phyloP scores from a whole-genome alignment of 257 asterid species.

The Rhazya stricta region DNA sequence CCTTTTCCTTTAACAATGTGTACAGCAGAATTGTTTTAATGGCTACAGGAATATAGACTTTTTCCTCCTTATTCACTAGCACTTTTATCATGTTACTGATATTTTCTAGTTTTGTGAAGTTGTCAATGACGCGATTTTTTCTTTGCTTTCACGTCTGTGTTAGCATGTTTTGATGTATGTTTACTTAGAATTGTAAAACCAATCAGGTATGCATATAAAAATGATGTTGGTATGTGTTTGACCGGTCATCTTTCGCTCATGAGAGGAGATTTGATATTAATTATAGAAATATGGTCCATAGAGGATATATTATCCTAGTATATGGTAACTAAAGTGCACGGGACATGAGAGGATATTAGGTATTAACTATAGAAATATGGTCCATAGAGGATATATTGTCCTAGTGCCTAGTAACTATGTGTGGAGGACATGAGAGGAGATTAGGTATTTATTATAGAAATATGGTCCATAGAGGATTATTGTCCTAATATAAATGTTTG shows the following conservation, averaged over 20 bases:
- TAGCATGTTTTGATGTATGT: neutral
- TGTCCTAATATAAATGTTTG: neutral
- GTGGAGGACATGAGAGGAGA: neutral
- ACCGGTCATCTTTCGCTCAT: neutral
- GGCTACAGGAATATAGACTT: slow-evolving; percentile 42
- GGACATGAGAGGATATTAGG: neutral
- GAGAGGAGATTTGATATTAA: neutral
- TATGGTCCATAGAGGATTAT: neutral
- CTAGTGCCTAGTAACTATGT: too few species aligned
- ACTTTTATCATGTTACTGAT: slow-evolving; percentile 1
- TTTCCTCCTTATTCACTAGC: slow-evolving; percentile 13
- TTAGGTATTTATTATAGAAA: neutral
- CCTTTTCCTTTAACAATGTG: slow-evolving; percentile 37
- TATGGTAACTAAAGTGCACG: too few species aligned
- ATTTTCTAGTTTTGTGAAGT: slow-evolving; percentile 4
- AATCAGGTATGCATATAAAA: neutral
- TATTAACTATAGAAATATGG: neutral
- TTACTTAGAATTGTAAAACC: neutral
- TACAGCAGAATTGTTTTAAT: slow-evolving; percentile 57
- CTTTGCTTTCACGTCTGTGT: neutral
- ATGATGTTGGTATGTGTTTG: neutral
- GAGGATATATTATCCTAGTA: neutral
- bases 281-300: neutral
- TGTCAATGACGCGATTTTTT: neutral
- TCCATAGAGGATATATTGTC: neutral